Evolutionary conservation across 2,329 filamentous ascomycete genomes (phyloP).

Genomic region (Neonectria neomacrospora): DNA sequence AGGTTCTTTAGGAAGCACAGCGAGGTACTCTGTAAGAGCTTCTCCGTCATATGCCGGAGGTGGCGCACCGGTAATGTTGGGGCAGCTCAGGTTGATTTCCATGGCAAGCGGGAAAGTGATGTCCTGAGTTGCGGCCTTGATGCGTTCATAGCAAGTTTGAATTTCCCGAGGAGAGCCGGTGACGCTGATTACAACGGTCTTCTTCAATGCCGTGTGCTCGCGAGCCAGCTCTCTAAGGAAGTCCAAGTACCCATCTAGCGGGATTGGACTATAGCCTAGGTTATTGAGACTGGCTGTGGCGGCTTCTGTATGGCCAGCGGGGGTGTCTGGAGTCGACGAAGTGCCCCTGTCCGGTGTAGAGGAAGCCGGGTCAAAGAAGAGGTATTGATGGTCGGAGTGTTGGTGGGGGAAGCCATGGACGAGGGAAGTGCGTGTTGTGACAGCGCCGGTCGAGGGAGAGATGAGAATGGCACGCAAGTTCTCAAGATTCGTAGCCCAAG

Average conservation of each 20-base stretch:
- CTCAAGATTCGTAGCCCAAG: constrained; percentile 75
- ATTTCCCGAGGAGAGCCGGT: constrained; percentile 72
- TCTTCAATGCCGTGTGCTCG: constrained; percentile 46
- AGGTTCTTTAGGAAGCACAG: constrained; percentile 53
- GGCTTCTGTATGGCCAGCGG: constrained; percentile 36
- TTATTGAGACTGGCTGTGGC: constrained; percentile 70
- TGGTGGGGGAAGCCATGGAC: constrained; percentile 73
- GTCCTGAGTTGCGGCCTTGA: constrained; percentile 53
- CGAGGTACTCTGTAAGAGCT: constrained; percentile 66
- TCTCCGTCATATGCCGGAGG: constrained; percentile 75
- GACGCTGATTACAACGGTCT: constrained; percentile 76
- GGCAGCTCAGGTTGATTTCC: constrained; percentile 83
- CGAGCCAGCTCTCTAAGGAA: constrained; percentile 62
- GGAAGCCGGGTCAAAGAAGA: constrained; percentile 67
- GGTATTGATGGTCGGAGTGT: constrained; percentile 68
- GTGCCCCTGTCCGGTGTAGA: constrained; percentile 34
- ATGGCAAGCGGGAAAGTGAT: constrained; percentile 68
- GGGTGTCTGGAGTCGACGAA: constrained; percentile 31
- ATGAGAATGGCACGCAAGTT: constrained; percentile 71
- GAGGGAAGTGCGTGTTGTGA: constrained; percentile 78
- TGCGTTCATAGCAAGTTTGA: constrained; percentile 62
- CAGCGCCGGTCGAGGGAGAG: constrained; percentile 73
- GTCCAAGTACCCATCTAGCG: constrained; percentile 67
- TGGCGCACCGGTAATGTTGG: constrained; percentile 75
- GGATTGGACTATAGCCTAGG: constrained; percentile 76